A percentile compares a stretch with the other conserved stretches of the same genome.
These are phyloP conservation scores for Aethionema arabicum DNA, from an alignment of 345 rosid genomes.

Conservation along the genomic window DNA sequence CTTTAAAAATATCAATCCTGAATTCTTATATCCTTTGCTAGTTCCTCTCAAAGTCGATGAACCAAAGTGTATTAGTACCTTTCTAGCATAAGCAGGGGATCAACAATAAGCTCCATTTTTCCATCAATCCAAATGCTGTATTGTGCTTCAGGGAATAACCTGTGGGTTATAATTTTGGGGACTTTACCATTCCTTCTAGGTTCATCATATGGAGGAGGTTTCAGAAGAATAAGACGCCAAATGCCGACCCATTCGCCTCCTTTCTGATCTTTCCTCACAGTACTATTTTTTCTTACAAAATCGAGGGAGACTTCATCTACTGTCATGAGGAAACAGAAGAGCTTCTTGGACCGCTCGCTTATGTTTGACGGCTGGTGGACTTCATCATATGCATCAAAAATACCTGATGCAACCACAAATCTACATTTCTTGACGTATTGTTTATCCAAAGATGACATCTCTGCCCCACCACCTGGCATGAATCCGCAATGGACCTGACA, in stretches of 20 bases:
- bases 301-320: conserved; percentile 77
- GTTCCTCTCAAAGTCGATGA: not conserved
- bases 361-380: conserved; percentile 90
- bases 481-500: conserved; percentile 89
- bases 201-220: conserved; percentile 86
- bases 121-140: conserved; percentile 99
- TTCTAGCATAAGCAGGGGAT: conserved; percentile 84
- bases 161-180: conserved; percentile 93
- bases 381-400: conserved; percentile 87
- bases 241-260: conserved; percentile 91
- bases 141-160: conserved; percentile 87
- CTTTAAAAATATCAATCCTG: not conserved
- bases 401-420: conserved; percentile 92
- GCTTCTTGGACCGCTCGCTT: conserved; percentile 67
- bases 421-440: conserved; percentile 70
- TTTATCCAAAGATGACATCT: conserved; percentile 66
- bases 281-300: conserved; percentile 62
- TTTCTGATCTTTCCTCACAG: conserved; percentile 56
- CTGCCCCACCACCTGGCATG: conserved; percentile 78
- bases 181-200: conserved; percentile 97
- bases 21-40: conserved; percentile 6
- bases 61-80: conserved; percentile 46
- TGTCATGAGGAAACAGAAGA: conserved; percentile 91
- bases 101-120: conserved; percentile 95
- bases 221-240: conserved; percentile 88